Conservation (phyloP, 352 stramenopile species). For the Elongisporangium undulatum region DNA sequence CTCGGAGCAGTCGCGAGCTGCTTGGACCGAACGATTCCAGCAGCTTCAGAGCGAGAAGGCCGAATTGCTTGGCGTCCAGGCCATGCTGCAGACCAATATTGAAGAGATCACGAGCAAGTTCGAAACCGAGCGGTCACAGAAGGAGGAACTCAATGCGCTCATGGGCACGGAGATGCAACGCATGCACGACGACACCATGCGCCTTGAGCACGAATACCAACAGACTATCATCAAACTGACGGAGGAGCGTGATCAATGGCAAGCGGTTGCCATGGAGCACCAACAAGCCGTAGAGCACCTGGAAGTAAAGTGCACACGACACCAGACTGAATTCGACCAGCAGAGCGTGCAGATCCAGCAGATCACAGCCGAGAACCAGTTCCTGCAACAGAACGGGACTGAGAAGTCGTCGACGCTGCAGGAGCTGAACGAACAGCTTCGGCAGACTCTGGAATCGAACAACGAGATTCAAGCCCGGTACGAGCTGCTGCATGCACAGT, state of each 20-base stretch:
- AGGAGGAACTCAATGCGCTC: constrained; percentile 61
- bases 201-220: constrained; percentile 9
- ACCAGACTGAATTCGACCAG: constrained; percentile 21
- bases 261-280: constrained; percentile 19
- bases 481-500: constrained; percentile 29
- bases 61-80: constrained; percentile 21
- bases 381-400: constrained; percentile 35
- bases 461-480: constrained; percentile 21
- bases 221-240: constrained; percentile 1
- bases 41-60: constrained; percentile 36
- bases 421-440: constrained; percentile 56
- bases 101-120: constrained; percentile 20
- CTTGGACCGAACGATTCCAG: constrained; percentile 35
- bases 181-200: constrained; percentile 31
- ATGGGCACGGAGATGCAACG: constrained; percentile 44
- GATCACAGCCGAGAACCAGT: constrained; percentile 34
- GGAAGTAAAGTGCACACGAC: constrained; percentile 10
- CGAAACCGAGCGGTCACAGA: constrained; percentile 46
- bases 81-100: constrained; percentile 34
- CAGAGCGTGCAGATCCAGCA: constrained; percentile 25
- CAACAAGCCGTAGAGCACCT: constrained; percentile 12
- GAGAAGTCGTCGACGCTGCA: constrained; percentile 50
- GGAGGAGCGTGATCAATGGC: constrained; percentile 20
- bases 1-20: constrained; percentile 18
- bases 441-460: constrained; percentile 26